Conservation (phyloP, 805 yeast genomes). For the Metschnikowia henanensis region DNA sequence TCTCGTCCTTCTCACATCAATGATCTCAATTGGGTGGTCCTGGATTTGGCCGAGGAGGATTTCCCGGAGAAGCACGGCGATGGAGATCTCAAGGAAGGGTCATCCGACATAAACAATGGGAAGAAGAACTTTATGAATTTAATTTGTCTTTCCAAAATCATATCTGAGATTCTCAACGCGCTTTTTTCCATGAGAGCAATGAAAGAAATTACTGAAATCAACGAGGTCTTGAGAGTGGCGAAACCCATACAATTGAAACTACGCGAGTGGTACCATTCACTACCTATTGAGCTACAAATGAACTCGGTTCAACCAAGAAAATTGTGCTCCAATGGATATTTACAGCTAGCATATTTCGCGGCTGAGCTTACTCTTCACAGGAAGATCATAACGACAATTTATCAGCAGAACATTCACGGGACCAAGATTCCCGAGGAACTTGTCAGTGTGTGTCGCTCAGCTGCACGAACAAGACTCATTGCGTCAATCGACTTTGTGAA, state of each 20-base stretch:
- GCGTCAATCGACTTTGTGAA: conserved; percentile 83
- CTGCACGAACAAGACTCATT: conserved; percentile 77
- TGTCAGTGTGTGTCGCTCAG: conserved; percentile 68
- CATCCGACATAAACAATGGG: conserved; percentile 71
- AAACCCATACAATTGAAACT: conserved; percentile 76
- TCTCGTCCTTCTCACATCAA: conserved; percentile 81
- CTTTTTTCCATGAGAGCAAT: conserved; percentile 73
- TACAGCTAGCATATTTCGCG: conserved; percentile 85
- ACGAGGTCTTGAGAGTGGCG: conserved; percentile 69
- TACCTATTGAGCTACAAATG: conserved; percentile 67
- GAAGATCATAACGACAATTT: conserved; percentile 60
- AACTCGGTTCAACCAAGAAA: conserved; percentile 56
- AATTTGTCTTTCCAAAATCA: conserved; percentile 63
- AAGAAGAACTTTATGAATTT: conserved; percentile 65
- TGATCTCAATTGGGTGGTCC: conserved; percentile 79
- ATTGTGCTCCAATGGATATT: conserved; percentile 71
- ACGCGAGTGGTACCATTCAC: conserved; percentile 74
- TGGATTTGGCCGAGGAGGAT: conserved; percentile 66
- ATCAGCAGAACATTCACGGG: conserved; percentile 34
- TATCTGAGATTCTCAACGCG: conserved; percentile 69
- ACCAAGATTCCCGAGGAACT: conserved; percentile 36
- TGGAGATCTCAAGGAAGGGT: conserved; percentile 52
- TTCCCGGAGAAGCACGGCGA: conserved; percentile 71
- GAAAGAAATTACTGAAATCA: conserved; percentile 55
- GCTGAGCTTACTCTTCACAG: conserved; percentile 87